Evolutionary conservation across 352 stramenopile species (phyloP), one percentile per base, ranked within the genome.

Genomic region (Pythium brachiatum): DNA sequence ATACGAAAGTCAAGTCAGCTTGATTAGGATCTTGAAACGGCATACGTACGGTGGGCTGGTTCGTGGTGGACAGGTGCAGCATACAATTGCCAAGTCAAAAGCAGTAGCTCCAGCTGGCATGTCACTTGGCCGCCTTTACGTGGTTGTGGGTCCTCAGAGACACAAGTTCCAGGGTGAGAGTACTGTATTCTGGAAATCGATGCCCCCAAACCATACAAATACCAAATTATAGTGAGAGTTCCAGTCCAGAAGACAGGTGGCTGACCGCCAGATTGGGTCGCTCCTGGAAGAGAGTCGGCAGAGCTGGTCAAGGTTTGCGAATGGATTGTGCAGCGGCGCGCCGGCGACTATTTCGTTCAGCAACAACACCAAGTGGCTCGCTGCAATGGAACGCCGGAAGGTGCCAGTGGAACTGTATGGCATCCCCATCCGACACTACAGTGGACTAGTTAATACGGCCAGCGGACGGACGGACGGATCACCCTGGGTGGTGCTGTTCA

Each of bases 11-110:
- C 21, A 26, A 48, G n/a, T 48, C 41, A 48, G 16, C 20, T 11
- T 2, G 16, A 12, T 12, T 9, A 34, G 41, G 41, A 48, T 48
- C n/a, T 48, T 48, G 41, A 48, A 48, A 20, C 41, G 41, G 7
- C 41, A 48, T 25, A 48, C 41, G 41, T 31, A 53, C 26, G 46
- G 26, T 34, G 46, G 13, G 26, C 31, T 23, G 21, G 36, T 26
- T 55, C 48, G 23, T 41, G 18, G 29, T n/a, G 48, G 52, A 26
- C 32, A 39, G 23, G 8, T 0, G 31, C 12, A 20, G 26, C 39
- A 69, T 69, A 69, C 55, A 64, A 57, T 60, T 1, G 41, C 3
- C 55, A 64, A 69, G 62, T 69, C 1, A 53, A 53, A 34, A 7
- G 46, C 3, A 55, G 7, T 2, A 15, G 16, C 27, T 26, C 31